Evolutionary conservation across 1,139 yeast genomes (phyloP), one percentile per base, ranked within the genome.

Genomic region (Magnusiomyces ingens): DNA sequence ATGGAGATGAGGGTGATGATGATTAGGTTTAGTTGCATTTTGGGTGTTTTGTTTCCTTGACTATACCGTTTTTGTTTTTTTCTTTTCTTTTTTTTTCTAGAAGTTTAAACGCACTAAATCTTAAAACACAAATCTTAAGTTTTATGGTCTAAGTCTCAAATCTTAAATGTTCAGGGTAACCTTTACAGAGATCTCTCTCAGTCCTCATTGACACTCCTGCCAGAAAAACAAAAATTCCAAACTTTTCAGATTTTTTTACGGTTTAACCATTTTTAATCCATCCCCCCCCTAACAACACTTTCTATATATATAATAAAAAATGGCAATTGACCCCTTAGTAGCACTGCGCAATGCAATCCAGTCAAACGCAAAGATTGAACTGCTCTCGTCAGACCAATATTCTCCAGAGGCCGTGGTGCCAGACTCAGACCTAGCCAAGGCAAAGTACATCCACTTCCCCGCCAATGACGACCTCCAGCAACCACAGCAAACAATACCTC

Each of bases 321-420:
- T 46, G 50, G 35, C 38, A 22, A 55, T 55, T 57, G 66, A 65
- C 50, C 61, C 67, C 38, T 56, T 64, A 49, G 58, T 61, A 17
- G 60, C 60, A 4, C 57, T 65, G 44, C 59, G 67, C 47, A 58
- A 61, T 13, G 65, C 68, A 21, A 60, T 64, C 32, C 59, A 60
- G 26, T 60, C 63, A 32, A 58, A 57, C 13, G 35, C 58, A 6
- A 49, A 54, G 41, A 57, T 59, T 2, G 49, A 52, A 42, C 60
- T 62, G 45, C 50, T 58, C 26, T 48, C 53, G 6, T 53, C 57
- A 12, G 58, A 47, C 13, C 61, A 56, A 22, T 58, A 57, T 5
- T 50, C 45, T 13, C 37, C 43, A 3, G 38, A 47, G 26, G 37
- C 46, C 12, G 36, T 46, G 3, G 48, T 52, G 4, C 29, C 64